Base-by-base conservation (phyloP, 768 basidiomycete genomes). In the Leccinum subgranulosum region DNA sequence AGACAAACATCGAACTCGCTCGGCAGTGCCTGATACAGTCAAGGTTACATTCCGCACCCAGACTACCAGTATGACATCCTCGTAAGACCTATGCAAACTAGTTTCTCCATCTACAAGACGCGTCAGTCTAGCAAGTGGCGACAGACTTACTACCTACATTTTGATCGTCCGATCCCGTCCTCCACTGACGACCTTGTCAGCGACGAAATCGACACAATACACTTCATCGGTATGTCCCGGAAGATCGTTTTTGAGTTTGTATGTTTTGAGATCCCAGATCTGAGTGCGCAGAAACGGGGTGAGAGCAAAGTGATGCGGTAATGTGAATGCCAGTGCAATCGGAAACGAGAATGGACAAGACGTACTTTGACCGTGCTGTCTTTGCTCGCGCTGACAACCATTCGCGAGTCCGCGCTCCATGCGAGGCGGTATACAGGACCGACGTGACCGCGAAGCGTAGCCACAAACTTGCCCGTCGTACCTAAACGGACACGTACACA, bases 131-230 rank as follows among this genome's bases (percentile, higher is more conserved):
- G 9, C 25, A 50, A 27, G 19, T 6, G 19, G 19, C 6, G 15
- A 31, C 3, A 6, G 17, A 52, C 7, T 10, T 12, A 21, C n/a
- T 21, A 21, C n/a, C 41, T 68, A 97, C 92, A 98, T 98, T 76
- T 97, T 97, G 11, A 98, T 85, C 19, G 84, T 88, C 65, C 85
- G 84, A 74, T 98, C 96, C 46, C 90, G 77, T 14, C 96, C 96
- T n/a, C 95, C 96, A 68, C 93, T 96, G 62, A 97, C 94, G n/a
- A 98, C 83, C 72, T 99, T 99, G 76, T 99, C 96, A 1, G 94
- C 95, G 2, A 99, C 95, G 69, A 97, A 99, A 73, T 98, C 96
- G 15, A 99, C 96, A 67, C 96, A 98, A 75, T 98, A 98, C 34
- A 99, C 95, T 71, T 99, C 96, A 64, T 99, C 96, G 1, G 90